Evolutionary conservation across 805 yeast species (phyloP), one percentile per base, ranked within the genome.

Genomic region (Pichia cabralensis): DNA sequence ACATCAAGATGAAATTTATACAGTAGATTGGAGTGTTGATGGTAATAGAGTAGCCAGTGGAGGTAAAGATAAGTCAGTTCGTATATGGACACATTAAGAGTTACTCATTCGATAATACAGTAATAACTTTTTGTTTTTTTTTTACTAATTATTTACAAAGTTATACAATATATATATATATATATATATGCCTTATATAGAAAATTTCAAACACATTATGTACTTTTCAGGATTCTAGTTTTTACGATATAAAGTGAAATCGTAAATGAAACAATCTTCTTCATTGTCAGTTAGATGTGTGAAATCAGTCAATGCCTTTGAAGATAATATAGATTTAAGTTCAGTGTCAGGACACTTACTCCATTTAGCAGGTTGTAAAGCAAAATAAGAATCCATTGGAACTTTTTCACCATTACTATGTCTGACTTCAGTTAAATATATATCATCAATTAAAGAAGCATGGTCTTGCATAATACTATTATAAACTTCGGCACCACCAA

Each of bases 11-110:
- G 98, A 92, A 60, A 95, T 92, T 1, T 92, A 74, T 54, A 94
- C 96, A 1, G 96, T 92, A 4, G 98, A 92, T 50, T 92, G 98
- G 98, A 83, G 96, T 63, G 75, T 80, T 36, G 98, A 92, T 55
- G 98, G 98, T 30, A 73, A 72, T 44, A 69, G 79, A 45, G 97
- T 92, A 10, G 94, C 89, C n/a, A 83, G 96, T 55, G 98, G 97
- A 15, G 97, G 98, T 34, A 88, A 86, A 53, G 98, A 92, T 56
- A 92, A 88, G 57, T 80, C 80, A 69, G 86, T 92, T 17, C 70
- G 96, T 50, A 63, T 92, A 39, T 92, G 98, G 98, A 74, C 92
- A n/a, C 84, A 78, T 52, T 79, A 17, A 22, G 11, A 5, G n/a
- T n/a, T n/a, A n/a, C n/a, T n/a, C n/a, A n/a, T n/a, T n/a, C n/a